These are phyloP conservation scores for Clavaria fumosa DNA, from an alignment of 768 basidiomycete genomes.

Conservation along the genomic window DNA sequence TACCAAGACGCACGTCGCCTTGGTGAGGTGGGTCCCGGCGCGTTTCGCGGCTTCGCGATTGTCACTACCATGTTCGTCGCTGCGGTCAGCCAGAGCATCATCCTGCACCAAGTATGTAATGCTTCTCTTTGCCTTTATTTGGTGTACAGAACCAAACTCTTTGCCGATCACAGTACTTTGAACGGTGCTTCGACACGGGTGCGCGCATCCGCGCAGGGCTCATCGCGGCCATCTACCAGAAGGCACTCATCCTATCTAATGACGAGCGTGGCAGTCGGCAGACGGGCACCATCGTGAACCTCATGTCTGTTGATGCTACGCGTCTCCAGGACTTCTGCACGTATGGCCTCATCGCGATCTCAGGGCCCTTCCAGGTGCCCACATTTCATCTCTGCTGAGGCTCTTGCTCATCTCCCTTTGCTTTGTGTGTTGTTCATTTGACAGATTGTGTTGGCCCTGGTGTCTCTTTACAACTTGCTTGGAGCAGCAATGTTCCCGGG, in stretches of 20 bases:
- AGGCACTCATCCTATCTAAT: conserved; percentile 73
- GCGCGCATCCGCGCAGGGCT: conserved; percentile 92
- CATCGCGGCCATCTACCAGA: conserved; percentile 72
- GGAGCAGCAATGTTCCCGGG: conserved; percentile 89
- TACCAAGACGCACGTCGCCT: conserved; percentile 37
- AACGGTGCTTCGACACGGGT: conserved; percentile 62
- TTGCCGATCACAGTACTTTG: conserved; percentile 58
- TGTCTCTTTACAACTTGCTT: conserved; percentile 78
- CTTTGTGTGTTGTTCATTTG: not conserved
- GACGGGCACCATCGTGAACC: conserved; percentile 86
- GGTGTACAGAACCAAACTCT: too few species aligned
- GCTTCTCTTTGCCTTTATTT: not conserved
- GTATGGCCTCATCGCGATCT: conserved; percentile 72
- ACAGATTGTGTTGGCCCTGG: conserved; percentile 74
- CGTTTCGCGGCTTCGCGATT: conserved; percentile 70
- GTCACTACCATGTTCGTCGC: conserved; percentile 71
- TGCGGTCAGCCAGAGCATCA: conserved; percentile 62
- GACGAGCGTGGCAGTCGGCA: conserved; percentile 60
- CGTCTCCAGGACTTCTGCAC: conserved; percentile 69
- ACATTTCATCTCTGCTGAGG: not conserved
- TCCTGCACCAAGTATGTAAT: conserved; percentile 56
- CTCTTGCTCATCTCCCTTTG: not conserved
- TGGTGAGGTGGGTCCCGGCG: conserved; percentile 25
- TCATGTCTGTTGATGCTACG: conserved; percentile 80
- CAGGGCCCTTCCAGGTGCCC: conserved; percentile 26